Evolutionary conservation across 2,329 filamentous ascomycete genomes (phyloP), one percentile per base, ranked within the genome.

Genomic region (Zopfia rhizophila): DNA sequence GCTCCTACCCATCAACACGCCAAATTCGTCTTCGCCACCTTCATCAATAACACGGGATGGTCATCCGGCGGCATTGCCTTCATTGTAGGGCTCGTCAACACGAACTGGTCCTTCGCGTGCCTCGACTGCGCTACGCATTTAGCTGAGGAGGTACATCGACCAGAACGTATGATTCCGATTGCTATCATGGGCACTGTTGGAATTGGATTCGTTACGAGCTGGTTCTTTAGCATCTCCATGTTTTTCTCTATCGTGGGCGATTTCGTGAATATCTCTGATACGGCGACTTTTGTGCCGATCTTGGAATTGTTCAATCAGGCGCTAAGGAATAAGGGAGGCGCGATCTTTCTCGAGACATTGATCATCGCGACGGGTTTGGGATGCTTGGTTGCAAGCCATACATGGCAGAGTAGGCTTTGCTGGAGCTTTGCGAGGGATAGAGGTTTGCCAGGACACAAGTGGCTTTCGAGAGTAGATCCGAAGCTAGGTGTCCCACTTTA

Each of bases 371-470:
- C 78, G 0, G 77, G 76, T 1, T 56, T 79, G 38, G 75, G 76
- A 12, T 79, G 76, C 51, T 60, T 76, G 39, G 70, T 79, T 32
- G 72, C 76, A 3, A 72, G 68, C 42, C 77, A 81, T 43, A 80
- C 78, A 4, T 81, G 77, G 73, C 77, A 80, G 54, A 75, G 74
- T 23, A 70, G 79, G 1, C 67, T 81, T 6, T 76, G 74, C 47
- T 82, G 78, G 78, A 78, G 76, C 13, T 81, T 82, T 55, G 78
- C 80, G 7, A 70, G 79, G 4, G 80, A 82, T 54, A 60, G 69
- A 11, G 79, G 78, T 3, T 48, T 82, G 1, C 78, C 79, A 0
- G 73, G 69, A n/a, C 70, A 73, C 14, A 33, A 51, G 13, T 73
- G 71, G 48, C 63, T 80, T 8, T 61, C 69, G 7, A 61, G 68